A percentile compares a stretch with the other conserved stretches of the same genome.
Conservation (phyloP, 495 filamentous ascomycete genomes). For the Chaetomium fimeti region DNA sequence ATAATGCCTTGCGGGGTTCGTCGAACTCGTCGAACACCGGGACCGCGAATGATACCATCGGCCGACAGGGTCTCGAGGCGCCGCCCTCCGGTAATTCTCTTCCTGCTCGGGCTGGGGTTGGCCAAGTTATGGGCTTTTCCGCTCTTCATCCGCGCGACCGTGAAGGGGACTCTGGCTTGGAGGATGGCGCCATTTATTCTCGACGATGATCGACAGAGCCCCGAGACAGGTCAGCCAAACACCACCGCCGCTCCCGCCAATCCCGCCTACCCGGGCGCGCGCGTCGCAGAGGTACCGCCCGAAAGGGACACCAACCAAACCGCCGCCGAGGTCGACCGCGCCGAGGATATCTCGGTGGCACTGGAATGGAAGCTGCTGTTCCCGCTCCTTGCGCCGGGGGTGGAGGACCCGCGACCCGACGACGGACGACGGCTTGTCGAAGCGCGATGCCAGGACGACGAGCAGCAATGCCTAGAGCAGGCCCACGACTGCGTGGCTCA, state of each 20-base stretch:
- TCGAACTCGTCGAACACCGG: too few relatives aligned
- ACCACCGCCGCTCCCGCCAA: background rate
- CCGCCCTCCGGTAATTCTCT: background rate
- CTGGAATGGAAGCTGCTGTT: slow-evolving; percentile 25
- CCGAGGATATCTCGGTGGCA: slow-evolving; percentile 22
- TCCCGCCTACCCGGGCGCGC: background rate
- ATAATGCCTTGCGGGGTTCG: slow-evolving; percentile 1
- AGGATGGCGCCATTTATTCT: slow-evolving; percentile 16
- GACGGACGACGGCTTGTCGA: background rate
- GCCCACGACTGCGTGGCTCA: slow-evolving; percentile 23
- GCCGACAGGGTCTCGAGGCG: background rate
- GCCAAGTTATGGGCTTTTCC: slow-evolving; percentile 4
- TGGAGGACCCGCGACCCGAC: slow-evolving; percentile 7
- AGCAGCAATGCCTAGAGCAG: slow-evolving; percentile 13
- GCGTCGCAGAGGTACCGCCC: background rate
- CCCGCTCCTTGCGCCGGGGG: slow-evolving; percentile 11
- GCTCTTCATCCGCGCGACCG: background rate
- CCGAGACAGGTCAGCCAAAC: background rate
- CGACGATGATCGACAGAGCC: slow-evolving; percentile 16
- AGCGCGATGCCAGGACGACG: background rate
- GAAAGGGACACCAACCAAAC: background rate
- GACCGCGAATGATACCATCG: slow-evolving; percentile 3
- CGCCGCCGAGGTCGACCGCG: background rate
- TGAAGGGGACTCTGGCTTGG: background rate
- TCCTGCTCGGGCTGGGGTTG: background rate